Base-by-base conservation (phyloP, 176 grass and related monocot species). In the Saccharum spontaneum region DNA sequence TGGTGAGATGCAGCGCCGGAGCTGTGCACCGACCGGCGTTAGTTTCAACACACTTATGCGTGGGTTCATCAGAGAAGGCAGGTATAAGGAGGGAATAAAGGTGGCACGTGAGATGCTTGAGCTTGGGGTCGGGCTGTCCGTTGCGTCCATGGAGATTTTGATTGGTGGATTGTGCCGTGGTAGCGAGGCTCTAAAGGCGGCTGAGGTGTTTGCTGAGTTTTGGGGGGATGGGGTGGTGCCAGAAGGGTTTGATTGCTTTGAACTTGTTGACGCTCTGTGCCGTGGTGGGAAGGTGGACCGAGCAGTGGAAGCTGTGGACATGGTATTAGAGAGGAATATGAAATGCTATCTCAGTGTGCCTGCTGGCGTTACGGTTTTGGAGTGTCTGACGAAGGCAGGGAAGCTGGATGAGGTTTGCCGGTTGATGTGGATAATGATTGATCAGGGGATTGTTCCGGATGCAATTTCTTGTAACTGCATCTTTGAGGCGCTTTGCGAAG, bases 11-110 rank as follows among this genome's bases (percentile, higher is more conserved):
- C 86, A 57, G 64, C 71, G 57, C 16, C 44, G 73, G 66, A 82
- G 61, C 39, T 97, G 90, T 50, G 49, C 87, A 10, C 94, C 92
- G 1, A 90, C 82, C 22, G 73, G 60, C 36, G 87, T 97, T 44
- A 94, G 85, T 69, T 97, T 97, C 28, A 97, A 92, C 44, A 97
- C 94, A 38, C 90, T 94, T 4, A 97, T 97, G 86, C 82, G 92
- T 11, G 89, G 89, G 8, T 97, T 97, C 79, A 87, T 97, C 64
- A 71, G 89, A 71, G 88, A 91, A 60, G 61, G 76, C 60, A 94
- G 82, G 76, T 73, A 69, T 71, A 85, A 84, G 72, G 91, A 97
- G 49, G 94, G 94, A 20, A 79, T 79, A 43, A 87, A 90, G 57
- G 76, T 92, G 24, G 92, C 94, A 64, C 85, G 73, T 8, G 94